Evolutionary conservation across 2,329 filamentous ascomycete genomes (phyloP), one percentile per base, ranked within the genome.

Genomic region (Pseudogymnoascus sp.): DNA sequence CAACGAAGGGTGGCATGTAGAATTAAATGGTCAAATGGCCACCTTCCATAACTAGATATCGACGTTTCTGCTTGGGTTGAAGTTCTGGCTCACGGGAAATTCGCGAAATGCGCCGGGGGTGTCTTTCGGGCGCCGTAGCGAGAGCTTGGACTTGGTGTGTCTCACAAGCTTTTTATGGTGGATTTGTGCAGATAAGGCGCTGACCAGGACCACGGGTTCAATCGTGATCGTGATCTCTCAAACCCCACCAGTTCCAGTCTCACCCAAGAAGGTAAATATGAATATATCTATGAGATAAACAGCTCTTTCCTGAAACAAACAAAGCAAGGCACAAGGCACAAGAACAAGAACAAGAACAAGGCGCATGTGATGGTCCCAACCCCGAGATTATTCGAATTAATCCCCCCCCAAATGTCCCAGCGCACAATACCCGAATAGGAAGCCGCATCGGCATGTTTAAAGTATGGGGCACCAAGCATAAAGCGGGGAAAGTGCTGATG

Each of bases 131-230:
- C 29, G 29, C 50, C 50, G 29, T 56, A 56, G 7, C 17, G 3
- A 19, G 17, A 33, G 50, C 29, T 56, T 21, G 29, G 50, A 56
- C 50, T 19, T 33, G 17, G 50, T 10, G 50, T 56, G 29, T 56
- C n/a, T 56, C 50, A 33, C 50, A 33, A 56, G 50, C 50, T 56
- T 56, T 50, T 53, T 56, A 33, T 56, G 50, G 50, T 56, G 50
- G 50, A 33, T n/a, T 56, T 56, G 17, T 56, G 29, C 50, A 56
- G 50, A 56, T 21, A 7, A 29, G 29, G 50, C 4, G 29, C 4
- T 56, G 50, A 56, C 50, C 10, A 56, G 50, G 33, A 21, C n/a
- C 50, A 56, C 50, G 50, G 50, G 50, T 56, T 56, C 29, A 56
- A 56, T 35, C 11, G 10, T 13, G 29, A 56, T 33, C 29, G 17